phyloP scores from a whole-genome alignment of 306 rosid genomes.

The Lathyrus oleraceus region DNA sequence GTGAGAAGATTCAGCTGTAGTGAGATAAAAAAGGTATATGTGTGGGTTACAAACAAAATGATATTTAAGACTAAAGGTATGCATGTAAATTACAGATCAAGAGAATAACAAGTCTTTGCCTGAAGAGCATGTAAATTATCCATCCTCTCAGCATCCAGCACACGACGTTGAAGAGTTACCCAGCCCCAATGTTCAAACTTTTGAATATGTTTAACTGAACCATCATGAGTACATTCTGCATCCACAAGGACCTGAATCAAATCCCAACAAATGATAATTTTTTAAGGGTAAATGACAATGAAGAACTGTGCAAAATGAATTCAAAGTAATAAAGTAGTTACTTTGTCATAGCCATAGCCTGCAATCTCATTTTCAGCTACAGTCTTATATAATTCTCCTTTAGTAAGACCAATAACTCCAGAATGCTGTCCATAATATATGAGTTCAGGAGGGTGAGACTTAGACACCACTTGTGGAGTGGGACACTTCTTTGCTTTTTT shows the following conservation, averaged over 20 bases:
- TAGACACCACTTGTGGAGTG: constrained; percentile 38
- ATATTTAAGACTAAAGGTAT: not conserved
- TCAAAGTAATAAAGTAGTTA: constrained; percentile 31
- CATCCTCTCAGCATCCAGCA: constrained; percentile 83
- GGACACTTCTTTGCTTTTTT: constrained; percentile 51
- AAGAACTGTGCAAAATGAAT: constrained; percentile 9
- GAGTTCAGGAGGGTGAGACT: constrained; percentile 67
- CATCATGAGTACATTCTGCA: constrained; percentile 99
- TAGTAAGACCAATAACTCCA: constrained; percentile 73
- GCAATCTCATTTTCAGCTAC: constrained; percentile 46
- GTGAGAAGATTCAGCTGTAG: constrained; percentile 76
- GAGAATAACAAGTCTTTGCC: constrained; percentile 45
- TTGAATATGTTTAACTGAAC: constrained; percentile 85
- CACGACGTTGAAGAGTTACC: constrained; percentile 77
- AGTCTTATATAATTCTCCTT: constrained; percentile 55
- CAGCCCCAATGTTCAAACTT: constrained; percentile 96
- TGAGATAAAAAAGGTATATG: constrained; percentile 25
- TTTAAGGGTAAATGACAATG: constrained; percentile 26
- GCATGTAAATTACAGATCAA: constrained; percentile 12
- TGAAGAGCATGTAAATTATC: constrained; percentile 70
- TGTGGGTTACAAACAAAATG: not conserved
- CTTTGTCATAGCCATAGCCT: constrained; percentile 81
- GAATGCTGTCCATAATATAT: constrained; percentile 76
- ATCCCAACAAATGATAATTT: constrained; percentile 26
- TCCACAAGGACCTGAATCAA: constrained; percentile 82